Evolutionary conservation across 192 early-diverging fungal genomes (phyloP).

Genomic region (Gryganskiella cystojenkinii): DNA sequence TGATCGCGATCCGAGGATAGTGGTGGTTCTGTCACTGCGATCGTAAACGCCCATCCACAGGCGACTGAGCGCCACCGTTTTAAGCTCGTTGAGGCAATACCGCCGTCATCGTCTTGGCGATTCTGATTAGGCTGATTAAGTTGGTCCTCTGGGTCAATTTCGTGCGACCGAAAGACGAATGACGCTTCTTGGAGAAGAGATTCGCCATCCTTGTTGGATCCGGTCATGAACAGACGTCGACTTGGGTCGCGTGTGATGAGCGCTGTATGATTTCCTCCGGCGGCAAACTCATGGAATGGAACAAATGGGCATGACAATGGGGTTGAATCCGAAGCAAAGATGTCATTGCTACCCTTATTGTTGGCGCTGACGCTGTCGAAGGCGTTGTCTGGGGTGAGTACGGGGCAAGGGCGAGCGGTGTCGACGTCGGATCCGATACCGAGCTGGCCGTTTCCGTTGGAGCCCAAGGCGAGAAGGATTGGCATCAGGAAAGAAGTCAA

Average conservation of each 20-base stretch:
- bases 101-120: not conserved
- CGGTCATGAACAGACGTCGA: slow-evolving; percentile 53
- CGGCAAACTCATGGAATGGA: slow-evolving; percentile 52
- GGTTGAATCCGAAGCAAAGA: not conserved
- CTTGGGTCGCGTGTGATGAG: slow-evolving; percentile 50
- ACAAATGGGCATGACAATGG: not conserved
- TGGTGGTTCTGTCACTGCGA: slow-evolving; percentile 53
- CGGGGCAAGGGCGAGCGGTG: slow-evolving; percentile 28
- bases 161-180: slow-evolving; percentile 12
- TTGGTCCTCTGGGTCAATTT: not conserved
- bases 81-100: not conserved
- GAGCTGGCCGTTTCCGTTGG: slow-evolving; percentile 76
- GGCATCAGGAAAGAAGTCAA: not conserved
- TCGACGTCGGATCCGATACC: slow-evolving; percentile 63
- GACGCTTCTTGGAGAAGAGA: slow-evolving; percentile 31
- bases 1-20: slow-evolving; percentile 6
- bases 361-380: not conserved
- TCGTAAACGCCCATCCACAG: slow-evolving; percentile 75
- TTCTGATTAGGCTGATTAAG: not conserved
- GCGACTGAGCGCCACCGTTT: slow-evolving; percentile 55
- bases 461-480: slow-evolving; percentile 67
- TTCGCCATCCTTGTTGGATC: slow-evolving; percentile 63
- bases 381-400: slow-evolving; percentile 10
- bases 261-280: slow-evolving; percentile 80
- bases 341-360: not conserved